Evolutionary conservation across 1,284 basidiomycete genomes (phyloP).

Genomic region (Lentinula novae-zelandiae): DNA sequence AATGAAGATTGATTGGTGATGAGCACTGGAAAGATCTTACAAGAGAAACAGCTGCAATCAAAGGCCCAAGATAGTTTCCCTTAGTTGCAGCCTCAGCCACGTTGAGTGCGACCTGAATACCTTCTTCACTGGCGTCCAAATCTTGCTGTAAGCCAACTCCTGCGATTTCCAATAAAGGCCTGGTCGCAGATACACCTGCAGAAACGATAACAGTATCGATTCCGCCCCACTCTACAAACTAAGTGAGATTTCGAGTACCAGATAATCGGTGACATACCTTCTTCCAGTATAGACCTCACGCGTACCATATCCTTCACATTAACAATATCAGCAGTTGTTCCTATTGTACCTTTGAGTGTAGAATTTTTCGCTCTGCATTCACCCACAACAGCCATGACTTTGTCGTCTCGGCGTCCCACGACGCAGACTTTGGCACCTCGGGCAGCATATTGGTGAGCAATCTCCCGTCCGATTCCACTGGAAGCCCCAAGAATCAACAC

Average conservation of each 20-base stretch:
- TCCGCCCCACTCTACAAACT: slow-evolving; percentile 65
- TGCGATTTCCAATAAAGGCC: slow-evolving; percentile 73
- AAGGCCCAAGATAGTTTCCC: slow-evolving; percentile 66
- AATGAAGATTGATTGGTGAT: too few species aligned
- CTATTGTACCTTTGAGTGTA: slow-evolving; percentile 20
- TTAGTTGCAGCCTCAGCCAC: slow-evolving; percentile 50
- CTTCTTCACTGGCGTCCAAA: slow-evolving; percentile 39
- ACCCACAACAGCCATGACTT: slow-evolving; percentile 55
- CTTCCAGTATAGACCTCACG: slow-evolving; percentile 52
- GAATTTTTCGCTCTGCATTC: slow-evolving; percentile 43
- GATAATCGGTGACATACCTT: slow-evolving; percentile 38
- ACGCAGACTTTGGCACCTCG: slow-evolving; percentile 77
- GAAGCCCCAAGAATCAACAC: slow-evolving; percentile 69
- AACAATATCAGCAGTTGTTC: slow-evolving; percentile 62
- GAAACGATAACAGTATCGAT: slow-evolving; percentile 83
- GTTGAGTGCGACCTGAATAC: slow-evolving; percentile 49
- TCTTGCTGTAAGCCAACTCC: slow-evolving; percentile 31
- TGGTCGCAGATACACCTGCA: slow-evolving; percentile 84
- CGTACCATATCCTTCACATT: slow-evolving; percentile 65
- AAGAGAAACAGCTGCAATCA: slow-evolving; percentile 62
- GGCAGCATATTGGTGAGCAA: slow-evolving; percentile 71
- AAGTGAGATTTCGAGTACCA: background rate
- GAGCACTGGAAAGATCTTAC: slow-evolving; percentile 28
- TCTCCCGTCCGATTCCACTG: slow-evolving; percentile 75
- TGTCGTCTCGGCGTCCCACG: slow-evolving; percentile 63